Conservation (phyloP, 2,329 filamentous ascomycete species). For the Bimuria novae-zelandiae region DNA sequence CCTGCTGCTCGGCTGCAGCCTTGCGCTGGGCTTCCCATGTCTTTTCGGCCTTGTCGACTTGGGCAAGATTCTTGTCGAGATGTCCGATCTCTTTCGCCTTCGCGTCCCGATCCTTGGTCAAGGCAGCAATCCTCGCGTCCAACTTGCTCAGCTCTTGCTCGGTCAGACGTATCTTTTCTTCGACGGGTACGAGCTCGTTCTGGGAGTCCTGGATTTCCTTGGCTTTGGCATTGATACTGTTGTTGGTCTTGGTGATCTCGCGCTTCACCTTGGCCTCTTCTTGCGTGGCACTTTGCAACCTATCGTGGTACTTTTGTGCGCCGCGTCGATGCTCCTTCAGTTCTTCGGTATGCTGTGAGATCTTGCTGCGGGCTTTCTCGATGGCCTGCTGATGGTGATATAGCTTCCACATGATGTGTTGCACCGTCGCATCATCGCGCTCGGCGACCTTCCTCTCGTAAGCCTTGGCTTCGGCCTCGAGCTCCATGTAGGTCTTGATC, state of each 20-base stretch:
- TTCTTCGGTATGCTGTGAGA: conserved; percentile 92
- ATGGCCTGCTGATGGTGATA: conserved; percentile 94
- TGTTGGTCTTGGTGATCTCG: conserved; percentile 81
- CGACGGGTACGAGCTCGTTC: conserved; percentile 83
- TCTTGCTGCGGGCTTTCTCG: conserved; percentile 86
- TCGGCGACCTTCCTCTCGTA: conserved; percentile 91
- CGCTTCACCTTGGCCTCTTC: conserved; percentile 79
- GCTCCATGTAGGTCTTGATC: conserved; percentile 96
- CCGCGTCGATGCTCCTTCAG: conserved; percentile 89
- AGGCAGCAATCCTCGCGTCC: conserved; percentile 68
- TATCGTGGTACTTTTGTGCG: conserved; percentile 80
- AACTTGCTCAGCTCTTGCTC: conserved; percentile 71
- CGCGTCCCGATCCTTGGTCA: conserved; percentile 75
- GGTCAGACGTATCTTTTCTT: conserved; percentile 84
- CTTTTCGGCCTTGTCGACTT: conserved; percentile 86
- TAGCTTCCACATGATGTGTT: conserved; percentile 94
- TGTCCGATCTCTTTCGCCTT: conserved; percentile 72
- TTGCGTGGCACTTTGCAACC: conserved; percentile 78
- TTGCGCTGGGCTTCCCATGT: conserved; percentile 88
- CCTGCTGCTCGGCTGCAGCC: conserved; percentile 82
- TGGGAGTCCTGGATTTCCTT: conserved; percentile 85
- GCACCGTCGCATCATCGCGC: conserved; percentile 87
- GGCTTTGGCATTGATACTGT: conserved; percentile 82
- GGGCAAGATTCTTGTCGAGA: conserved; percentile 77
- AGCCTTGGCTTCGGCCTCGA: conserved; percentile 92